Conservation (phyloP, 169 alveolate genomes). For the Eimeria sp. region DNA sequence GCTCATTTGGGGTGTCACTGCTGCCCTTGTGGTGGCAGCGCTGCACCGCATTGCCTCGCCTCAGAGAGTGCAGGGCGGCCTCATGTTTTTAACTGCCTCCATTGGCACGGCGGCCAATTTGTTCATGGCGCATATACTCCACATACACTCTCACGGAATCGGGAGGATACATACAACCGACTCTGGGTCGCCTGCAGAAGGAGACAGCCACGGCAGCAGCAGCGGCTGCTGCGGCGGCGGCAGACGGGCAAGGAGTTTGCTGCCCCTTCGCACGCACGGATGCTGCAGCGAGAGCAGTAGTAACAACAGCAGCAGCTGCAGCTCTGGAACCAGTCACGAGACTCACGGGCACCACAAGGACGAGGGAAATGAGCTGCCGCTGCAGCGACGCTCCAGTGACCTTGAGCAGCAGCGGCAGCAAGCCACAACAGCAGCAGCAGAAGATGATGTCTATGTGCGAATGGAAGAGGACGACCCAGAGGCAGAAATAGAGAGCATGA, state of each 20-base stretch:
- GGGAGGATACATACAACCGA: conserved; percentile 83
- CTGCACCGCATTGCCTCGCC: conserved; percentile 93
- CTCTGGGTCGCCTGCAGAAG: neutral
- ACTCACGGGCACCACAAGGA: conserved; percentile 4
- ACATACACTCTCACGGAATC: conserved; percentile 88
- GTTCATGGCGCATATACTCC: conserved; percentile 93
- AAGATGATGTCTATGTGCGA: conserved; percentile 70
- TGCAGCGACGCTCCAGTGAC: conserved; percentile 9
- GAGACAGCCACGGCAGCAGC: conserved; percentile 7
- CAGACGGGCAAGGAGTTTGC: neutral
- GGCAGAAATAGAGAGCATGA: conserved; percentile 89
- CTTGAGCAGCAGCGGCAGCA: conserved; percentile 31
- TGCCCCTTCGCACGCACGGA: conserved; percentile 7
- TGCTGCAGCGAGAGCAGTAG: conserved; percentile 23
- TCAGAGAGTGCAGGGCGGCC: conserved; percentile 93
- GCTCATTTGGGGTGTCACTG: conserved; percentile 97
- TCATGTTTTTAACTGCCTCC: conserved; percentile 97
- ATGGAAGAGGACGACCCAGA: conserved; percentile 82
- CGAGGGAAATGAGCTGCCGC: conserved; percentile 15
- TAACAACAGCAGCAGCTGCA: conserved; percentile 16
- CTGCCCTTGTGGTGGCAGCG: conserved; percentile 95
- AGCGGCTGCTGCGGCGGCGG: conserved; percentile 28
- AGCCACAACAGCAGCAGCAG: conserved; percentile 27
- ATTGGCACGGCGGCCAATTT: conserved; percentile 96
- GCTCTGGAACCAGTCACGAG: conserved; percentile 14